Base-by-base conservation (phyloP, 352 stramenopile species). In the Phytophthora fragariaefolia region DNA sequence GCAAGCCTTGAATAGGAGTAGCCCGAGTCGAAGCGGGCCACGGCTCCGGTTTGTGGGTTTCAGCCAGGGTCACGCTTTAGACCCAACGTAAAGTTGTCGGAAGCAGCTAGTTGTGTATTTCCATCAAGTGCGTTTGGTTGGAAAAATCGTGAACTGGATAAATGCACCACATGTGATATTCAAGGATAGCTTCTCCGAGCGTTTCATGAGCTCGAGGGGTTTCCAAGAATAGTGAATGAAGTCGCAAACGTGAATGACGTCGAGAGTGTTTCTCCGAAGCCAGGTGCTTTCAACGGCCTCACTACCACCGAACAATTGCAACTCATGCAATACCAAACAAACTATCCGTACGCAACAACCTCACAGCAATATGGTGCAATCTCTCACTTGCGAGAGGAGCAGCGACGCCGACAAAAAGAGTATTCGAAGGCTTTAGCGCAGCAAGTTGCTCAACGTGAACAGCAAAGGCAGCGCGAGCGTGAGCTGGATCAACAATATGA, bases 391-490 rank as follows among this genome's bases (percentile, higher is more conserved):
- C 85, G 85, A 10, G 79, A 87, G 7, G 79, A 88, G 47, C 79
- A 89, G 66, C 69, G 82, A 15, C 79, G 79, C 8, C 59, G 69
- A 22, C 82, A 90, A 58, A 71, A 82, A 3, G 79, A 84, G 43
- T 90, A 90, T 45, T 80, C 79, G 1, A 75, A 82, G 43, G 82
- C 79, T 9, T 61, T 91, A 1, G 72, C 78, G 3, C 69, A 91
- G 43, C 82, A 89, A 51, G 80, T 89, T 9, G 78, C 77, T 6
- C 73, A 86, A 60, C 80, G 72, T 3, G 76, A 91, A 22, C 51
- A 78, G 54, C 80, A 83, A 43, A 83, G 85, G 47, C 80, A 66
- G 4, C 69, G 58, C 4, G 74, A 87, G n/a, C 69, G 70, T 40
- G 71, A 82, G 46, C 22, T 71, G 10, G 66, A 77, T 7, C 56